These are phyloP conservation scores for Peronospora belbahrii DNA, from an alignment of 352 stramenopile genomes.

Conservation along the genomic window DNA sequence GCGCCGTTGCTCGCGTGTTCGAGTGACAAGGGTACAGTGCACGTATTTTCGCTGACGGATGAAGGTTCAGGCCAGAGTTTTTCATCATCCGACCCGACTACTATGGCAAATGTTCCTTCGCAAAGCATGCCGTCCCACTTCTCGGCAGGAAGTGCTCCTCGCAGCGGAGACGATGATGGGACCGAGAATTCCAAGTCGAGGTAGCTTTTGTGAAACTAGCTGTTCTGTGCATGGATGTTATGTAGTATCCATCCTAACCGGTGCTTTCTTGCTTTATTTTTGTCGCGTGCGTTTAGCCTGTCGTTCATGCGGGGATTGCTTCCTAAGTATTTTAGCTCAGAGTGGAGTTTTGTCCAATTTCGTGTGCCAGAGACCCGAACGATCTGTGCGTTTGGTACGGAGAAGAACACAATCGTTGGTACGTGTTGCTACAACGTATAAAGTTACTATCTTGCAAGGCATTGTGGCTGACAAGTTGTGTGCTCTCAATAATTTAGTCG, in stretches of 20 bases:
- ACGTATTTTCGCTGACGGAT: slow-evolving; percentile 89
- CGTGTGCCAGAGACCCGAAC: slow-evolving; percentile 85
- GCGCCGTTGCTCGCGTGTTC: slow-evolving; percentile 91
- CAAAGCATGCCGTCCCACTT: slow-evolving; percentile 34
- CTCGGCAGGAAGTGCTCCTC: slow-evolving; percentile 35
- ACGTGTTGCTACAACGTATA: slow-evolving; percentile 10
- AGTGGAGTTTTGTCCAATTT: slow-evolving; percentile 93
- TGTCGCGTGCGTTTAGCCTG: slow-evolving; percentile 36
- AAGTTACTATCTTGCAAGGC: background rate
- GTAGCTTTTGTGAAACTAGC: slow-evolving; percentile 23
- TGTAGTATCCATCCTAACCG: background rate
- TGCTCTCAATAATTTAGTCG: slow-evolving; percentile 38
- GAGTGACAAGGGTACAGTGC: slow-evolving; percentile 95
- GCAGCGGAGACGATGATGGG: slow-evolving; percentile 62
- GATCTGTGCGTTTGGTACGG: slow-evolving; percentile 88
- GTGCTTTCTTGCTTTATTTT: background rate
- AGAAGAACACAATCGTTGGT: slow-evolving; percentile 91
- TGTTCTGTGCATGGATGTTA: background rate
- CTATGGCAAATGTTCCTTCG: slow-evolving; percentile 43
- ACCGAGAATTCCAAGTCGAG: slow-evolving; percentile 86
- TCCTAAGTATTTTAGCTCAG: slow-evolving; percentile 90
- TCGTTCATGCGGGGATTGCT: slow-evolving; percentile 87
- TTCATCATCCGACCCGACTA: slow-evolving; percentile 42
- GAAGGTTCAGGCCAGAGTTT: slow-evolving; percentile 59
- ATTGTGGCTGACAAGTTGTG: slow-evolving; percentile 1